These are phyloP conservation scores for Aspergillus sp. DNA, from an alignment of 2,329 filamentous ascomycete genomes.

Conservation along the genomic window DNA sequence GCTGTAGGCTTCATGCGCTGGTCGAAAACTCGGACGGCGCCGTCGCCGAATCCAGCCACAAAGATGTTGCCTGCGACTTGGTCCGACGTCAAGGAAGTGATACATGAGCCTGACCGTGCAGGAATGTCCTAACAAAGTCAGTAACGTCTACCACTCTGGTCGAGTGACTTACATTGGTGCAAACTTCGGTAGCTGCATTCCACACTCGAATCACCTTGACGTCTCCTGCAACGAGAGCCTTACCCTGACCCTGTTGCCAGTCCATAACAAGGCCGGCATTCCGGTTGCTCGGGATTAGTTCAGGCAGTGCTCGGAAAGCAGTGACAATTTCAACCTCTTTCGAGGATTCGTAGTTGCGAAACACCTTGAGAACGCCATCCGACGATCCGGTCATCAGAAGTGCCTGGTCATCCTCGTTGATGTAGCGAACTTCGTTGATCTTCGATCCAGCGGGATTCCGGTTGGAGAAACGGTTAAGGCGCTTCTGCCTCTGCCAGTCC, in stretches of 20 bases:
- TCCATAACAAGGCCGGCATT: constrained; percentile 97
- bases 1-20: constrained; percentile 81
- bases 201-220: constrained; percentile 94
- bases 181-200: constrained; percentile 93
- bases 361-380: constrained; percentile 91
- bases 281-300: constrained; percentile 90
- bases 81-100: constrained; percentile 93
- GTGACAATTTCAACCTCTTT: constrained; percentile 82
- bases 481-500: constrained; percentile 83
- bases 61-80: constrained; percentile 98
- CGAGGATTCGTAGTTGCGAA: constrained; percentile 84
- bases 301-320: constrained; percentile 86
- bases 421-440: constrained; percentile 94
- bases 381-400: constrained; percentile 93
- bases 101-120: constrained; percentile 90
- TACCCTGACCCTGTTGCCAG: constrained; percentile 97
- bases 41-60: constrained; percentile 94
- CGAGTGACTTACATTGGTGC: constrained; percentile 63
- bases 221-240: constrained; percentile 92
- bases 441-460: constrained; percentile 88
- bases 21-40: constrained; percentile 92
- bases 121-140: constrained; percentile 71
- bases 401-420: constrained; percentile 97
- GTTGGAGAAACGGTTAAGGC: constrained; percentile 86
- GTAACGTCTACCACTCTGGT: neutral